Evolutionary conservation across 2,329 filamentous ascomycete genomes (phyloP).

Genomic region (Aspergillus alliaceus): DNA sequence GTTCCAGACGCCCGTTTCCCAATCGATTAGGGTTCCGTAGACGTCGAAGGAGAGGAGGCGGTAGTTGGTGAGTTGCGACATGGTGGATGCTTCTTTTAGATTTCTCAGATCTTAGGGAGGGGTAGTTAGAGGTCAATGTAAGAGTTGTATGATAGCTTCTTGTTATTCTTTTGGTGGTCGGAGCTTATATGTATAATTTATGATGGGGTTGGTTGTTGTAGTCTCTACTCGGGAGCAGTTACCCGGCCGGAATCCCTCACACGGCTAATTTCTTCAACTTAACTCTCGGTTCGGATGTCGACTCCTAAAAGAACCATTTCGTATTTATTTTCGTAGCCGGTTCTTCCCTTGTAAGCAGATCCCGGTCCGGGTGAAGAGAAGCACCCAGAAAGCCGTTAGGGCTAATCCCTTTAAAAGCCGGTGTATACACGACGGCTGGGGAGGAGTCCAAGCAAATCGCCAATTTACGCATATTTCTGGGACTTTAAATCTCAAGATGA

Average conservation of each 20-base stretch:
- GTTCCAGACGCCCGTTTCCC: conserved; percentile 65
- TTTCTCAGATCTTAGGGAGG: not conserved
- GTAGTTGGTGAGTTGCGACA: conserved; percentile 38
- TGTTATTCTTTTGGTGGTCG: not conserved
- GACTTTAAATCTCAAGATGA: not conserved
- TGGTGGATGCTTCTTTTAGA: conserved; percentile 7
- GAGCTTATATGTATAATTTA: not conserved
- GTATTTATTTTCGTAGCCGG: too few species aligned
- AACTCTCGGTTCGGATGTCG: not conserved
- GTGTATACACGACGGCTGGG: not conserved
- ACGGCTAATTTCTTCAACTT: not conserved
- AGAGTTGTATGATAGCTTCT: not conserved
- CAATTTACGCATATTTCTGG: not conserved
- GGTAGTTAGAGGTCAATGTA: not conserved
- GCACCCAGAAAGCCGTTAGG: not conserved
- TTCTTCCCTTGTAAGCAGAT: too few species aligned
- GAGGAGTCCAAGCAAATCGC: not conserved
- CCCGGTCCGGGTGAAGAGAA: not conserved
- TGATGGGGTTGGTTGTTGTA: not conserved
- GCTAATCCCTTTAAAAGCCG: not conserved
- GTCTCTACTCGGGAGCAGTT: not conserved
- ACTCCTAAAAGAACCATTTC: not conserved
- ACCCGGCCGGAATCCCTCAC: not conserved
- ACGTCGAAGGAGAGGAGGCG: conserved; percentile 70
- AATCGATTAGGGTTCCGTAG: conserved; percentile 78